phyloP scores from a whole-genome alignment of 345 rosid genomes.

The Tarenaya hassleriana region DNA sequence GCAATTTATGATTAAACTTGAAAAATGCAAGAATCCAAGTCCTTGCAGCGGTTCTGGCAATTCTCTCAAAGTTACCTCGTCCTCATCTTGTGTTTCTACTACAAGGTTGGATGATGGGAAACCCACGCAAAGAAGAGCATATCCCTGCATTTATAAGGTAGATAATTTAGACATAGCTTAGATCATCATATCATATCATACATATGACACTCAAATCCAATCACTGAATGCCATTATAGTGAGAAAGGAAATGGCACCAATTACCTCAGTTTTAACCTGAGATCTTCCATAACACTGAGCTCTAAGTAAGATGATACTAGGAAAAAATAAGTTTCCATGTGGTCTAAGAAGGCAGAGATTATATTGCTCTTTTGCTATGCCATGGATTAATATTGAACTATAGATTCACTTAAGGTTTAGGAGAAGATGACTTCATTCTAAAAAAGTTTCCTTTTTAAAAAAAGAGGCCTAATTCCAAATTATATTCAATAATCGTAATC shows the following conservation, averaged over 20 bases:
- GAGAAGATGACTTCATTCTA: too few species aligned
- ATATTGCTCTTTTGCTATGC: too few species aligned
- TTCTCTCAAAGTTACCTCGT: too few species aligned
- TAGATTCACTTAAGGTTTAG: too few species aligned
- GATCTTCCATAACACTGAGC: background rate
- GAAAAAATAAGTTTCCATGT: too few species aligned
- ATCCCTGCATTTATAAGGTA: conserved; percentile 50
- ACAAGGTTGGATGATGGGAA: conserved; percentile 81
- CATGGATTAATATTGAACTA: too few species aligned
- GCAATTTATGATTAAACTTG: too few species aligned
- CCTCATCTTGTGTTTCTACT: conserved; percentile 94
- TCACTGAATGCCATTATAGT: background rate
- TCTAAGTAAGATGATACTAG: too few species aligned
- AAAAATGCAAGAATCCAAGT: conserved; percentile 6
- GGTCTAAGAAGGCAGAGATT: too few species aligned
- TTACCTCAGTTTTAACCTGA: background rate
- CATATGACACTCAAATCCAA: background rate
- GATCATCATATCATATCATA: conserved; percentile 14
- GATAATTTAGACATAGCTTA: background rate
- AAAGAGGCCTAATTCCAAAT: background rate
- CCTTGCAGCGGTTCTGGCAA: conserved; percentile 2
- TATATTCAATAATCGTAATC: background rate
- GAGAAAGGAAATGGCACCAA: background rate
- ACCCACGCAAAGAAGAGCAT: conserved; percentile 92
- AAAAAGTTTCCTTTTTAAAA: too few species aligned